phyloP scores from a whole-genome alignment of 2,329 filamentous ascomycete genomes.

The Paecilomyces fulvus region DNA sequence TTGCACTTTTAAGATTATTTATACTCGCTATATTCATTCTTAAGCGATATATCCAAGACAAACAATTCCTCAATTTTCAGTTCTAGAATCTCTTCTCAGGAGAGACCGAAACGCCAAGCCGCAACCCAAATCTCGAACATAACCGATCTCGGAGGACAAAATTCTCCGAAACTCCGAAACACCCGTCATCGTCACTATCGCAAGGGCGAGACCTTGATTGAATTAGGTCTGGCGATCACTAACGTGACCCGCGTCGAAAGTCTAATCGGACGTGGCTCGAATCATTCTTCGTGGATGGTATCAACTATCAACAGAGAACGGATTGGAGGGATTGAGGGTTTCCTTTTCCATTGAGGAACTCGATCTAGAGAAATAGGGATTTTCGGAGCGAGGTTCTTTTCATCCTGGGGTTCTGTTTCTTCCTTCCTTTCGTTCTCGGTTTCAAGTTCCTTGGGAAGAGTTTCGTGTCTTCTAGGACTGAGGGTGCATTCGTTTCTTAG shows the following conservation, averaged over 20 bases:
- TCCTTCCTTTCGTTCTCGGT: neutral
- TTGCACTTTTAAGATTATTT: too few relatives aligned
- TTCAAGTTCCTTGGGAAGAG: neutral
- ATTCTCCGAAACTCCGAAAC: neutral
- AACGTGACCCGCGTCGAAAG: conserved; percentile 10
- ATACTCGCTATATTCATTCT: neutral
- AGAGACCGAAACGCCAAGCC: neutral
- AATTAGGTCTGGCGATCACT: conserved; percentile 5
- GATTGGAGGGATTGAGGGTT: neutral
- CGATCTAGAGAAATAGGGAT: neutral
- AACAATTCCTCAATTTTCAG: too few relatives aligned
- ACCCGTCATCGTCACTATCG: neutral
- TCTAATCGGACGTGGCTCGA: conserved; percentile 11
- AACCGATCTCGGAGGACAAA: neutral
- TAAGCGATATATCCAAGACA: too few relatives aligned
- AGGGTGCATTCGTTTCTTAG: neutral
- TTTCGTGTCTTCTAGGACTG: neutral
- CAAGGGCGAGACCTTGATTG: neutral
- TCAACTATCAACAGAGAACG: neutral
- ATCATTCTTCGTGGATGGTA: neutral
- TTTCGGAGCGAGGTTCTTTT: neutral
- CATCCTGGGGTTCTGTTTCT: neutral
- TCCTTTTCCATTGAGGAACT: neutral
- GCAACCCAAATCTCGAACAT: too few relatives aligned
- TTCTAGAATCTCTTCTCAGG: neutral